A percentile compares a stretch with the other conserved stretches of the same genome.
phyloP scores from a whole-genome alignment of 495 filamentous ascomycete genomes.

The Podospora comata region DNA sequence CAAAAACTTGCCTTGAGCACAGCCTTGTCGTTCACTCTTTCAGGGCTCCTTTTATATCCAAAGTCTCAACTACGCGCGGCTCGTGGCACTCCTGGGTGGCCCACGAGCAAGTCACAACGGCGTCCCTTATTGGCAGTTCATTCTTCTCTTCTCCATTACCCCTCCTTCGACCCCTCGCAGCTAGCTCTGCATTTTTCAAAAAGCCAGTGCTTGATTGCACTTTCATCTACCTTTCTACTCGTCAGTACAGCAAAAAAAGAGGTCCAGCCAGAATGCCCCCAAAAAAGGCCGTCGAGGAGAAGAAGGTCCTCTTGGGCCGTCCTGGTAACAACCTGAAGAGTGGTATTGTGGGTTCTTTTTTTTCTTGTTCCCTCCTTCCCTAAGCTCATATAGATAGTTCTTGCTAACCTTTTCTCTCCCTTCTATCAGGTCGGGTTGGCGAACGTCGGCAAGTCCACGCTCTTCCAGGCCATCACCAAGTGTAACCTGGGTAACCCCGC shows the following conservation, averaged over 20 bases:
- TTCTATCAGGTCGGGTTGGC: conserved; percentile 83
- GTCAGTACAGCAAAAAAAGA: conserved; percentile 47
- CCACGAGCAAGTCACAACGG: conserved; percentile 43
- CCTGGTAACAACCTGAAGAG: conserved; percentile 99
- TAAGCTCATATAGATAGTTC: not conserved
- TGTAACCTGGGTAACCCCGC: conserved; percentile 96
- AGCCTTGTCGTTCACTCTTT: not conserved
- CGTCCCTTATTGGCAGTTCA: conserved; percentile 43
- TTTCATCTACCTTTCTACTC: conserved; percentile 43
- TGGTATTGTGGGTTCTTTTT: conserved; percentile 82
- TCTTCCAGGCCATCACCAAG: conserved; percentile 99
- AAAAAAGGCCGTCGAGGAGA: conserved; percentile 67
- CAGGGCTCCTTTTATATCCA: not conserved
- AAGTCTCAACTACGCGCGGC: conserved; percentile 11
- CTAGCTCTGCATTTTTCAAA: conserved; percentile 56
- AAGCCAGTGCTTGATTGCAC: conserved; percentile 46
- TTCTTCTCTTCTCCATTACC: conserved; percentile 54
- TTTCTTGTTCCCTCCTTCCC: conserved; percentile 18
- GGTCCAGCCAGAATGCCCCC: conserved; percentile 63
- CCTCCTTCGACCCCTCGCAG: conserved; percentile 54
- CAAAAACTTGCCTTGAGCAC: not conserved
- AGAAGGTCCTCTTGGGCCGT: conserved; percentile 85
- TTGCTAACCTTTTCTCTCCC: conserved; percentile 27
- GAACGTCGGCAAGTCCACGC: conserved; percentile 98
- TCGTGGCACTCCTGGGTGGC: conserved; percentile 23